Evolutionary conservation across 768 basidiomycete species (phyloP), one percentile per base, ranked within the genome.

Genomic region (Trametes cinnabarina): DNA sequence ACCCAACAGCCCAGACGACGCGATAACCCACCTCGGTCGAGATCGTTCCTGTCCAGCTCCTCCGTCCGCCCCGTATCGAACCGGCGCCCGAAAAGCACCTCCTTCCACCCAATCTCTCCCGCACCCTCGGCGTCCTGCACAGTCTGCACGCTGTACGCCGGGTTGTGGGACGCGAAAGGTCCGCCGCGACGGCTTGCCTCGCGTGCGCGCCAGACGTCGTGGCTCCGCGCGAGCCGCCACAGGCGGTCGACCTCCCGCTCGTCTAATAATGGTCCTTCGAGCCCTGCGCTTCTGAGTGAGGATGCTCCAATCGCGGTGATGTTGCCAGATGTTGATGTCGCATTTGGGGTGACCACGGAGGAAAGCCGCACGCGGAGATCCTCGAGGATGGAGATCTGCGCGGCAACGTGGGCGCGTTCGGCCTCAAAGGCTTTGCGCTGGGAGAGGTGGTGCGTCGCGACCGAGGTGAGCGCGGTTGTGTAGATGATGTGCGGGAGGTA

Each of bases 401-500:
- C 85, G 50, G 77, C 69, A 41, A 79, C 66, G 23, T 80, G 80
- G 15, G 82, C 75, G 41, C 79, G 79, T 56, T 87, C 83, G 41
- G 82, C 82, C 44, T 77, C 79, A 34, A 76, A 73, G 0, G 65
- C 64, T 47, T 76, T 80, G 58, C 83, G 77, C 51, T 82, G 78
- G 66, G 72, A 77, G 37, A 88, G 77, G 25, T 87, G 74, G 70
- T 90, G 87, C 55, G 87, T 83, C 26, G 86, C 82, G 58, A 88
- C 69, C 22, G 87, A 87, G 46, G 81, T 83, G 64, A 88, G 75
- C 9, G 85, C 86, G 44, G 85, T 72, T 30, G 86, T 82, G 69
- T 82, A 89, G 61, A 88, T 51, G 51, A 86, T 73, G 63, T 89
- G 86, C 26, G 84, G 85, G 56, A 86, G 66, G 72, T 88, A 88